Evolutionary conservation across 371 early-diverging fungal genomes (phyloP), one percentile per base, ranked within the genome.

Genomic region (Furculomyces boomerangus): DNA sequence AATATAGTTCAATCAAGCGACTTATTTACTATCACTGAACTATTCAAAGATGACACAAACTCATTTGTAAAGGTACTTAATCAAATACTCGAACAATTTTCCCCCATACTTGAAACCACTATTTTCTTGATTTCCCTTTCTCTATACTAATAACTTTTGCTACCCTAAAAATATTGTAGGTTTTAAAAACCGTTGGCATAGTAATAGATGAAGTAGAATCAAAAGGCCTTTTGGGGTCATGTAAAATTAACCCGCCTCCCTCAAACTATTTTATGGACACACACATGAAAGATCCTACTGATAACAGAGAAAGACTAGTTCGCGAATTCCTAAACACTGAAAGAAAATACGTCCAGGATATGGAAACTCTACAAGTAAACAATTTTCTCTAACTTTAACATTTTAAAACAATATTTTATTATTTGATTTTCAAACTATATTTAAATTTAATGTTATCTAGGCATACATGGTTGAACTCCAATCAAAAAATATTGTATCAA

Each of bases 21-120:
- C 58, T 73, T 86, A 54, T 90, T 93, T 63, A 76, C 88, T 48
- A 84, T 93, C 56, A 70, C 80, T 13, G 92, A 93, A 52, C 71
- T 94, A 47, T 91, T 84, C 65, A 81, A 82, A 60, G 89, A 94
- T 60, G 93, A 95, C 67, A 95, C 93, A 30, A 88, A 88, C 63
- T 89, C 87, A 26, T 88, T 94, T 66, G 86, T 94, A 60, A 95
- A 90, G 79, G 94, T 93, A 54, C 10, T 16, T 30, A 29, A 30
- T 31, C 20, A 29, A 20, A 2, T 51, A 13, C 10, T 16, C 10
- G 3, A 43, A 43, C 22, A n/a, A n/a, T n/a, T n/a, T n/a, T n/a
- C n/a, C n/a, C n/a, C n/a, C n/a, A n/a, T n/a, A n/a, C n/a, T n/a
- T n/a, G n/a, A n/a, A n/a, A n/a, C n/a, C n/a, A n/a, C n/a, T n/a